Base-by-base conservation (phyloP, 495 filamentous ascomycete genomes). In the Penicillium pulvis region DNA sequence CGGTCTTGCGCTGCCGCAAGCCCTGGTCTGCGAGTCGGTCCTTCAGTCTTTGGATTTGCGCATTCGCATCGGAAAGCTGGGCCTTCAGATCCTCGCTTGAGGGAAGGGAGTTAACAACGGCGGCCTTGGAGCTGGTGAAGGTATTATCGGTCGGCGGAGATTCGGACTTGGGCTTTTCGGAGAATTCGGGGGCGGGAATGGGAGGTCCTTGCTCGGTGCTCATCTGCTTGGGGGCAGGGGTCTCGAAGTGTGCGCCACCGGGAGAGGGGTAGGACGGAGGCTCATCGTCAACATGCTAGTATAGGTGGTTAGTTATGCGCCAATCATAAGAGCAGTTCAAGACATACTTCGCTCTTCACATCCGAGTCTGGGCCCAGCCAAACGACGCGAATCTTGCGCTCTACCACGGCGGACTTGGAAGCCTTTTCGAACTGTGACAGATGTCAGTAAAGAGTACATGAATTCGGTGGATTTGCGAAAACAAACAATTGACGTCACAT, bases 331-430 rank as follows among this genome's bases (percentile, higher is more conserved):
- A 11, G n/a, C 26, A 12, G 36, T n/a, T 26, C 14, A 33, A 16
- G 36, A 66, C 73, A 74, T 69, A 79, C 83, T 11, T 46, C 28
- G 6, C 33, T 83, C 33, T 70, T 45, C 71, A 69, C 50, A 68
- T 53, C 79, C 53, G 51, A 16, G 33, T 79, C 75, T 7, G 85
- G 79, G 31, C 88, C 75, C 31, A 97, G 78, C 75, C 90, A 98
- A 39, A 76, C 78, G 55, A 98, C 94, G n/a, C 93, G 88, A 60
- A 98, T 98, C 79, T 98, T 98, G 79, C 88, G 90, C 79, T 98
- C 95, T 65, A 90, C 83, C 55, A 98, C 86, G 0, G 84, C 76
- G 2, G 82, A 79, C 75, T 92, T 97, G 51, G 87, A 79, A n/a
- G 84, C 78, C 68, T 88, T 85, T 64, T 92, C 90, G 57, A 94